Evolutionary conservation across 768 basidiomycete species (phyloP).

Genomic region (Termitomyces sp.): DNA sequence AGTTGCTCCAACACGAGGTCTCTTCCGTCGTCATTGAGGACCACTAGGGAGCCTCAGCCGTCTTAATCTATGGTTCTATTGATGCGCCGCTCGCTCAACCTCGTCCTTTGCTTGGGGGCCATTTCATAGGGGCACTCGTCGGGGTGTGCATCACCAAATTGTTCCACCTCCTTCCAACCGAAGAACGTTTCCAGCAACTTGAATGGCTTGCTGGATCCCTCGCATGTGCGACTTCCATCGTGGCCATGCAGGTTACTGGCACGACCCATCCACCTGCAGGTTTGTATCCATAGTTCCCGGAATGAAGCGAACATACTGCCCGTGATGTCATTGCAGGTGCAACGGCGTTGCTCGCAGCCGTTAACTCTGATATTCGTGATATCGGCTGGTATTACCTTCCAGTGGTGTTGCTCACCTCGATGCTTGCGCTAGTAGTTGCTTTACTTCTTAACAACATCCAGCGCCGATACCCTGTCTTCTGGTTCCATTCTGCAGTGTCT

Average conservation of each 20-base stretch:
- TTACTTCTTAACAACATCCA: slow-evolving; percentile 48
- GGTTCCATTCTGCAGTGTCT: slow-evolving; percentile 28
- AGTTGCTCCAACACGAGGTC: slow-evolving; percentile 12
- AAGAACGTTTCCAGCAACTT: slow-evolving; percentile 36
- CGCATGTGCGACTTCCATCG: slow-evolving; percentile 35
- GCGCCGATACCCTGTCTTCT: slow-evolving; percentile 44
- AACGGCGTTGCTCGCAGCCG: slow-evolving; percentile 46
- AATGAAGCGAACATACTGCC: background rate
- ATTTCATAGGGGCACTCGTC: slow-evolving; percentile 43
- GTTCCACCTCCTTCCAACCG: slow-evolving; percentile 39
- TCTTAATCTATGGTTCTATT: slow-evolving; percentile 49
- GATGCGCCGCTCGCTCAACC: slow-evolving; percentile 52
- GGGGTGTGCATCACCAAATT: slow-evolving; percentile 50
- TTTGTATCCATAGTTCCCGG: slow-evolving; percentile 5
- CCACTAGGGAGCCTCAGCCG: slow-evolving; percentile 49
- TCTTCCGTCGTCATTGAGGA: background rate
- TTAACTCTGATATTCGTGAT: slow-evolving; percentile 34
- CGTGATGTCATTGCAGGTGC: slow-evolving; percentile 28
- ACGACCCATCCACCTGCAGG: slow-evolving; percentile 55
- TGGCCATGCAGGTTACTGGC: slow-evolving; percentile 47
- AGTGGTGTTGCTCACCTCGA: slow-evolving; percentile 42
- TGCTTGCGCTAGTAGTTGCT: slow-evolving; percentile 38
- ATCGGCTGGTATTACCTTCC: slow-evolving; percentile 52
- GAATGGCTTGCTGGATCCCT: slow-evolving; percentile 46
- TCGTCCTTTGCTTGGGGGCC: slow-evolving; percentile 44